Evolutionary conservation across 176 grass and related monocot species (phyloP).

Genomic region (Zizania latifolia): DNA sequence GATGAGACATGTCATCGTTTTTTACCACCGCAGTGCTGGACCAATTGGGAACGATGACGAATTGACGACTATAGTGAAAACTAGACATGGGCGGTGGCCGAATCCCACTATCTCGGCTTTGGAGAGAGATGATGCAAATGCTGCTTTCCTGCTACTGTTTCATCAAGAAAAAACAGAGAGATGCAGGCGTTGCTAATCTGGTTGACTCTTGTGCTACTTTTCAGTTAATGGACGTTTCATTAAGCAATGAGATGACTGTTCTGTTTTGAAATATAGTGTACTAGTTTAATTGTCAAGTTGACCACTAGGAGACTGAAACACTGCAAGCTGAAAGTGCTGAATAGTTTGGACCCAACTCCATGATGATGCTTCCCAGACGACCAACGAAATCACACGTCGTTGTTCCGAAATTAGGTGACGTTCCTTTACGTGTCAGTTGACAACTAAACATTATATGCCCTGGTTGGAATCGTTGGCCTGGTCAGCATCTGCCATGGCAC

Average conservation of each 20-base stretch:
- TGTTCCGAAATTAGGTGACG: neutral
- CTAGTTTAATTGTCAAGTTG: neutral
- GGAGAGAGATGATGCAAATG: no score
- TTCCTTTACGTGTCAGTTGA: neutral
- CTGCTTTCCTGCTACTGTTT: neutral
- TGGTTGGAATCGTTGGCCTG: slow-evolving; percentile 7
- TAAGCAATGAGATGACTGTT: no score
- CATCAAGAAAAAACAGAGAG: neutral
- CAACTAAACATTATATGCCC: no score
- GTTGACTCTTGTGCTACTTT: slow-evolving; percentile 13
- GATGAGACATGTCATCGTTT: neutral
- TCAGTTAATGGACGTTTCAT: no score
- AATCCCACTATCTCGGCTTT: slow-evolving; percentile 7
- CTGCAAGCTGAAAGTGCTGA: neutral
- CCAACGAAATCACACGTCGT: neutral
- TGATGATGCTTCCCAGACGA: neutral
- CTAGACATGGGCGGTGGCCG: neutral
- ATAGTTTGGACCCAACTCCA: neutral
- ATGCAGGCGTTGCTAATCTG: neutral
- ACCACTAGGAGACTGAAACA: neutral
- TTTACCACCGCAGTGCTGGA: neutral
- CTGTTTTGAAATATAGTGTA: neutral
- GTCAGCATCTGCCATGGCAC: neutral
- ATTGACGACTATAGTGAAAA: neutral
- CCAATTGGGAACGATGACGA: no score